Base-by-base conservation (phyloP, 1,284 basidiomycete species). In the Tylopilus sp. region DNA sequence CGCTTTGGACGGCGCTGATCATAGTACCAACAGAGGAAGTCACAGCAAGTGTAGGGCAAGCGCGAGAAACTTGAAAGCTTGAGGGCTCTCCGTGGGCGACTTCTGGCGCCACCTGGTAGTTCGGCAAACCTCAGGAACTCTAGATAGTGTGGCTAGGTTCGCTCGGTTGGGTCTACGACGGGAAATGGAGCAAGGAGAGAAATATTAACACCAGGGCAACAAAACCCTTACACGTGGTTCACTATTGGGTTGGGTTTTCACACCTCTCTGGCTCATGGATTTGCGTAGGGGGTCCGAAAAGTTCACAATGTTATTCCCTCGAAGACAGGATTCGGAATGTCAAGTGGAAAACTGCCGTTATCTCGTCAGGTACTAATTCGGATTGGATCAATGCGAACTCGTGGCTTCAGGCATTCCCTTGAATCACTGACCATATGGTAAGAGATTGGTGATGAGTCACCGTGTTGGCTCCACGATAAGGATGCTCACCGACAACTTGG, bases 1-100 rank as follows among this genome's bases (percentile, higher is more conserved):
- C 22, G 6, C 6, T 65, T 60, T n/a, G 58, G 58, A 22, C 19
- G 13, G 54, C 53, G 58, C 55, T 33, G 60, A 71, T 63, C 64
- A 41, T 44, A 22, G 22, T 47, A 58, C 19, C 44, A 47, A 47
- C 3, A 47, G 22, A 10, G 44, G 44, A 24, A 49, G 47, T 49
- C 47, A 49, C 47, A n/a, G 47, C 47, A 49, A 24, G 47, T 24
- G 22, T 44, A 44, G 41, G 41, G 41, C 41, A 44, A 19, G 39
- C 8, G 18, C 39, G 22, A 10, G 19, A 44, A 44, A 44, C 18
- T 36, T 10, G 33, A 36, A 36, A n/a, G n/a, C n/a, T n/a, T n/a
- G n/a, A n/a, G n/a, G n/a, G 41, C 6, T 5, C 22, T 9, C 18
- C 22, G 41, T 44, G 41, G 18, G 41, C 18, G 41, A 22, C 19